Percentiles rank a stretch among this genome's conserved stretches.
Evolutionary conservation across 352 stramenopile species (phyloP).

Genomic region (Globisporangium perplexum): DNA sequence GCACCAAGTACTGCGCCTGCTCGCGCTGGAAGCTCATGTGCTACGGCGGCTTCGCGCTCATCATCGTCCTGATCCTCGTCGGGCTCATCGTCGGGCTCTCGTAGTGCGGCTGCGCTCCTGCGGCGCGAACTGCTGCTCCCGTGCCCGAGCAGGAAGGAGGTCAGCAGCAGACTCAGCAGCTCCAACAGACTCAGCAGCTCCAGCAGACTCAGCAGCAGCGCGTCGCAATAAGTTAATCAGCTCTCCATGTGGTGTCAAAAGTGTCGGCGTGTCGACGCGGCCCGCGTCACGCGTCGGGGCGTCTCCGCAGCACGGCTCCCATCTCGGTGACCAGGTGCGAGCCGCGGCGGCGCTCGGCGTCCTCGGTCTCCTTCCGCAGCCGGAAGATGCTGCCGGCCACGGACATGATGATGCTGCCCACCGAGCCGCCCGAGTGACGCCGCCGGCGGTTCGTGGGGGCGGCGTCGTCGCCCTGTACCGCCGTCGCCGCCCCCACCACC

Average conservation of each 20-base stretch:
- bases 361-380: conserved; percentile 21
- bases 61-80: conserved; percentile 54
- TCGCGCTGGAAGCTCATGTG: conserved; percentile 63
- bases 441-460: conserved; percentile 4
- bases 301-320: conserved; percentile 15
- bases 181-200: neutral
- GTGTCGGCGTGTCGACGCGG: too few species aligned
- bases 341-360: conserved; percentile 27
- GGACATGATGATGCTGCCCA: conserved; percentile 59
- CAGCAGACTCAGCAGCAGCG: neutral
- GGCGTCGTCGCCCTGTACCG: conserved; percentile 9
- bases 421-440: conserved; percentile 43
- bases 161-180: neutral
- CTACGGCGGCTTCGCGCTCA: conserved; percentile 42
- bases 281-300: conserved; percentile 1
- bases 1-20: conserved; percentile 68
- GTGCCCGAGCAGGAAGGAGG: neutral
- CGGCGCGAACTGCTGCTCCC: neutral
- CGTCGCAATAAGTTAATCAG: conserved; percentile 10
- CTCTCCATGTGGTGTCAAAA: too few species aligned
- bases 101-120: conserved; percentile 4
- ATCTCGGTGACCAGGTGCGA: conserved; percentile 43
- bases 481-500: neutral
- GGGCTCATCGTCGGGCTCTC: conserved; percentile 37
- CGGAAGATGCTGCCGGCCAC: conserved; percentile 47